Evolutionary conservation across 2,329 filamentous ascomycete species (phyloP), one percentile per base, ranked within the genome.

Genomic region (Xylaria sp.): DNA sequence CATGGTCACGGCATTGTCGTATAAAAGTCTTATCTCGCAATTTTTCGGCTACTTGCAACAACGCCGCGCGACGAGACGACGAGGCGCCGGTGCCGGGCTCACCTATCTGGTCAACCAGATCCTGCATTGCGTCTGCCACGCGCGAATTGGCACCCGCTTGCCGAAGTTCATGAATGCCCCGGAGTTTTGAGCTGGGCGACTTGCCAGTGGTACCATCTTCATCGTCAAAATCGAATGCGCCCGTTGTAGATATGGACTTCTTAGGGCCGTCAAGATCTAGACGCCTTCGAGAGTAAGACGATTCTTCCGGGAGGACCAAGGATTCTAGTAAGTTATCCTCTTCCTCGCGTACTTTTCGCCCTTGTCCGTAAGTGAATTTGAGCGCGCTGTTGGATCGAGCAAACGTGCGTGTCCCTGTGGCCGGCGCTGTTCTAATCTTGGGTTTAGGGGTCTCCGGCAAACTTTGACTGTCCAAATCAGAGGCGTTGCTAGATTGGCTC

Each of bases 1-100:
- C 88, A 72, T 93, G 90, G 69, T 94, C 90, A 23, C 91, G 85
- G 73, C 97, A 94, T 69, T 92, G 90, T 20, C 84, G 83, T 32
- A 88, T 82, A 73, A 92, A 94, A 0, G 83, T 83, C 73, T 89
- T 89, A 58, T 90, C 82, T 57, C 86, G 84, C 48, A 90, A 81
- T 73, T 88, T 89, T 52, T 85, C 82, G 1, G 85, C 85, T 48
- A 91, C 77, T 70, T 91, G 89, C 4, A 90, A 78, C 48, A 91
- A 79, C 1, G 87, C 87, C 60, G 85, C 84, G 61, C 89, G 83
- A 70, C 89, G 82, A 74, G 87, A 81, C 0, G 87, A 87, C 3
- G 82, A 81, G 7, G 83, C 77, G 41, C 83, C 81, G 15, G 75
- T 73, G 30, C 78, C 80, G 0, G 87, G 87, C 6, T 73, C 77